These are phyloP conservation scores for Sordariomycetes sp. DNA, from an alignment of 2,329 filamentous ascomycete species.

Conservation along the genomic window DNA sequence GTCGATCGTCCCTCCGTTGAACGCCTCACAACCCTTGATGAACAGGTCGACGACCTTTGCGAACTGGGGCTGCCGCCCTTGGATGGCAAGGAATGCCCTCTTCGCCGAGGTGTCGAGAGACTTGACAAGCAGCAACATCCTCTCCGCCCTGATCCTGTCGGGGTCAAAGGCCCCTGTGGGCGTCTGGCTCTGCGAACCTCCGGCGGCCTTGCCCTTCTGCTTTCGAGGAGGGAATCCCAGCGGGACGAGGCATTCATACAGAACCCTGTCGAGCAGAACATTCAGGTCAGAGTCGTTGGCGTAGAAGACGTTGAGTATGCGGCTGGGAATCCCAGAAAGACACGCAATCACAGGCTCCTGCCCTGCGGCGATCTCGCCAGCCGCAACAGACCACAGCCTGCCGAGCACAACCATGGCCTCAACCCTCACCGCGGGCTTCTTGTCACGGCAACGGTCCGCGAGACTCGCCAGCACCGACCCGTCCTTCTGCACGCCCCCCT, in stretches of 20 bases:
- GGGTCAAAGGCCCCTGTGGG: constrained; percentile 33
- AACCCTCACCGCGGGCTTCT: constrained; percentile 65
- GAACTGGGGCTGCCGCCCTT: constrained; percentile 63
- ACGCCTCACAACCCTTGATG: constrained; percentile 72
- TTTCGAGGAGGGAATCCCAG: constrained; percentile 66
- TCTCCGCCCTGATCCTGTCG: constrained; percentile 68
- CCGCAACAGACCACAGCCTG: constrained; percentile 86
- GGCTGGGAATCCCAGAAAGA: constrained; percentile 71
- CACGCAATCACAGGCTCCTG: constrained; percentile 63
- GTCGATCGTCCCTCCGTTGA: constrained; percentile 75
- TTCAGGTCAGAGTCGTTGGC: constrained; percentile 83
- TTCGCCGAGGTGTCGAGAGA: constrained; percentile 67
- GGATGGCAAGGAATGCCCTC: constrained; percentile 78
- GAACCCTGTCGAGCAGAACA: constrained; percentile 66
- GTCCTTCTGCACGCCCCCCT: constrained; percentile 60
- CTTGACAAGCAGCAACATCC: constrained; percentile 70
- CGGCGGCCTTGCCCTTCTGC: constrained; percentile 47
- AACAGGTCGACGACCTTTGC: constrained; percentile 64
- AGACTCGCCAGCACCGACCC: constrained; percentile 72
- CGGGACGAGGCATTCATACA: constrained; percentile 82
- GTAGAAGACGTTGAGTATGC: constrained; percentile 79
- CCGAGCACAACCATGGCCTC: constrained; percentile 78
- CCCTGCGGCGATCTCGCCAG: constrained; percentile 72
- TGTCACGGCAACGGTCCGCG: constrained; percentile 80
- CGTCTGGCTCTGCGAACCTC: constrained; percentile 40